Evolutionary conservation across 1,284 basidiomycete species (phyloP).

Genomic region (Sporisorium sorghi): DNA sequence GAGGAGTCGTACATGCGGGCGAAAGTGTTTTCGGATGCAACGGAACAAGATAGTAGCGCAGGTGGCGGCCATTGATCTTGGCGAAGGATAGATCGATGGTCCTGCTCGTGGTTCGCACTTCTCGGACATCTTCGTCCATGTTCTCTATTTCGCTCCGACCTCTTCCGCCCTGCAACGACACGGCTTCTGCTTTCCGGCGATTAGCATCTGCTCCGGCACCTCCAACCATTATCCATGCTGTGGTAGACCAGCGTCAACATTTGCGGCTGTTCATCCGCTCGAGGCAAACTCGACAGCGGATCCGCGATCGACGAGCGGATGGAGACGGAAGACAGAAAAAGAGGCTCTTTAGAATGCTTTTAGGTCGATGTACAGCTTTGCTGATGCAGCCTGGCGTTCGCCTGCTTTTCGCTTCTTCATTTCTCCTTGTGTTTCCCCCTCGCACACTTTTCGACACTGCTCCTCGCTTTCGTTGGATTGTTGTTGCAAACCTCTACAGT

Average conservation of each 20-base stretch:
- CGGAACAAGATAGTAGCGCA: neutral
- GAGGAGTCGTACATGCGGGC: neutral
- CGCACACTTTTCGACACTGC: conserved; percentile 18
- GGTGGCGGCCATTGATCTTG: too few species aligned
- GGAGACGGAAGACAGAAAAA: conserved; percentile 35
- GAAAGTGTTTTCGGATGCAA: neutral
- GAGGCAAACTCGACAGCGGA: neutral
- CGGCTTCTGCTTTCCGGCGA: neutral
- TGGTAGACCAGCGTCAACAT: neutral
- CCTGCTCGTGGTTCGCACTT: too few species aligned
- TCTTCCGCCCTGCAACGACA: neutral
- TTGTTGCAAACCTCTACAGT: conserved; percentile 51
- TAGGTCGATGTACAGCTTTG: conserved; percentile 61
- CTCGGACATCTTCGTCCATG: neutral
- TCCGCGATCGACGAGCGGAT: conserved; percentile 14
- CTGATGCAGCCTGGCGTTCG: conserved; percentile 59
- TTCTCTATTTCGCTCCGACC: too few species aligned
- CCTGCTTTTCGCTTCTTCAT: conserved; percentile 50
- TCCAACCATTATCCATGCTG: neutral
- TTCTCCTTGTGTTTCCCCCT: conserved; percentile 7
- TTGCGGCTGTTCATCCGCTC: neutral
- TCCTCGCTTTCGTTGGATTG: conserved; percentile 13
- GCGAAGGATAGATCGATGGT: too few species aligned
- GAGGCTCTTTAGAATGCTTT: conserved; percentile 45
- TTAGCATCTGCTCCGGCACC: neutral